These are phyloP conservation scores for Penicillium canariense DNA, from an alignment of 495 filamentous ascomycete genomes.

Conservation along the genomic window DNA sequence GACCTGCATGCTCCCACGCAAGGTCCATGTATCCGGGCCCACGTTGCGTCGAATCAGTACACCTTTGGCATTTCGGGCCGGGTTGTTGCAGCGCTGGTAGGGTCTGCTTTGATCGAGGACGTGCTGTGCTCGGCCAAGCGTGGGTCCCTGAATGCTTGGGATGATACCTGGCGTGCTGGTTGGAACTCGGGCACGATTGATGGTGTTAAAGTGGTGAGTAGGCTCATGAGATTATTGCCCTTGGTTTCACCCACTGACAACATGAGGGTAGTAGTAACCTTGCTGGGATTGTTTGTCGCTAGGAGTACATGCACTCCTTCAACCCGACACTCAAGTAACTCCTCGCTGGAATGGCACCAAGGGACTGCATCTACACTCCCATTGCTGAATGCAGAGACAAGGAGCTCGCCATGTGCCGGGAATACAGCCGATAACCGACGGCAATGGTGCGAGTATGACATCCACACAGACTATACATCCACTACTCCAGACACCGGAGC, in stretches of 20 bases:
- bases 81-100: not conserved
- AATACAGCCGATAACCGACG: conserved; percentile 40
- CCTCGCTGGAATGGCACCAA: not conserved
- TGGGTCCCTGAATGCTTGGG: not conserved
- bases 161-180: not conserved
- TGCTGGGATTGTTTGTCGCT: not conserved
- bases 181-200: too few relatives aligned
- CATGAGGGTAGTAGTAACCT: not conserved
- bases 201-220: not conserved
- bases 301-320: not conserved
- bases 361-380: not conserved
- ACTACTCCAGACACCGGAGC: conserved; percentile 41
- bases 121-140: not conserved
- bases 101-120: not conserved
- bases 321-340: not conserved
- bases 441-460: conserved; percentile 41
- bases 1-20: not conserved
- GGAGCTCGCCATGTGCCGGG: conserved; percentile 23
- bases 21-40: not conserved
- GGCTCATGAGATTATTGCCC: too few relatives aligned
- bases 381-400: not conserved
- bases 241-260: not conserved
- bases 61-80: not conserved
- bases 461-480: conserved; percentile 51
- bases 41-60: not conserved